Evolutionary conservation across 768 basidiomycete genomes (phyloP), one percentile per base, ranked within the genome.

Genomic region (Lepiota brunneoincarnata): DNA sequence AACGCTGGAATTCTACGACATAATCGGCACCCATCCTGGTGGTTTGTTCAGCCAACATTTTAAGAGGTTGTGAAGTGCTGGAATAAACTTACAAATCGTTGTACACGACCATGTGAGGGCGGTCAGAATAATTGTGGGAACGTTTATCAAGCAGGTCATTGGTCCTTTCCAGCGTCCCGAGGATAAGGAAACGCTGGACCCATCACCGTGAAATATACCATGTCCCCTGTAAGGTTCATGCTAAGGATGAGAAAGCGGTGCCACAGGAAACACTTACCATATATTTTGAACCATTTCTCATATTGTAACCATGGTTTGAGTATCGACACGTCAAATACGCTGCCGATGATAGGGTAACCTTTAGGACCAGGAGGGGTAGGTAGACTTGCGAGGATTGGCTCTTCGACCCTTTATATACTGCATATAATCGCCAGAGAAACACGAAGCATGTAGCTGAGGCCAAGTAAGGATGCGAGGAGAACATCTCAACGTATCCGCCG

Each of bases 21-120:
- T 63, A 57, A 21, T 56, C 57, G 59, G 62, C 64, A 7, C 60
- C 61, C 66, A 65, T 66, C 18, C 66, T 67, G 41, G 11, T 24
- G 15, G 11, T 37, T 9, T 7, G 24, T 11, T 49, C 23, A 11
- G 14, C 23, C 10, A 14, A 6, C 7, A 4, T 20, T 1, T 36
- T 5, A 10, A n/a, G 34, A 11, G 12, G 18, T 12, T 24, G 23
- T 18, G 11, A 41, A 41, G 18, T 41, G 24, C 3, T 6, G n/a
- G 14, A 20, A 10, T 2, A 9, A 10, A 38, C 47, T 37, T 20
- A 49, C 49, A 38, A 23, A 10, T 49, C 38, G 51, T 77, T 72
- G 51, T 77, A 73, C 20, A 37, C 34, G 14, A 26, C 9, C 38
- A 55, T 52, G 20, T 50, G 56, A 5, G 59, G 55, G 4, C 59